Evolutionary conservation across 2,329 filamentous ascomycete genomes (phyloP), one percentile per base, ranked within the genome.

Genomic region (Raffaelea ambrosiae): DNA sequence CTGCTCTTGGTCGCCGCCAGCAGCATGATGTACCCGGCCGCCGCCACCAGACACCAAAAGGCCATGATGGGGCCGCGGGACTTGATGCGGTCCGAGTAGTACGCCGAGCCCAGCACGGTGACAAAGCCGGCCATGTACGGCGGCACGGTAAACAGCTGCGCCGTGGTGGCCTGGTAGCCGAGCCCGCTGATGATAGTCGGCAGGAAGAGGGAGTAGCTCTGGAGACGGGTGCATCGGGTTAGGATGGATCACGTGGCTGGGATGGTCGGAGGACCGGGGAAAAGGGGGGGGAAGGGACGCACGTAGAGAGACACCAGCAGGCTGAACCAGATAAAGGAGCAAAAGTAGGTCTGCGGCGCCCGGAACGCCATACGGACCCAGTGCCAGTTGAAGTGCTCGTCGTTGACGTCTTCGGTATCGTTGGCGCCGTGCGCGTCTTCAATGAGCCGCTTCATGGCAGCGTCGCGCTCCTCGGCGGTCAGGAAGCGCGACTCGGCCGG

Each of bases 21-120:
- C 21, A 81, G 68, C 29, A 81, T 69, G 45, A 71, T 67, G 58
- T 78, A 81, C 10, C 77, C 78, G 22, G 73, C 59, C 1, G 70
- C 70, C 5, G 73, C 69, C 44, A 80, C 63, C 19, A 62, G 52
- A 43, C 71, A 69, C 8, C 76, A 76, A 3, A 62, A 54, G 10
- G 80, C 66, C 26, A 73, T 72, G 62, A 80, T n/a, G 8, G 41
- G 21, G 14, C 23, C 22, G 41, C 41, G 41, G 21, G 22, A 16
- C 14, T 29, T 23, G 10, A 43, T n/a, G 5, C 23, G 5, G 41
- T 43, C 41, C 21, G 41, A 43, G 21, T 20, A 21, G 14, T 8
- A 13, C 4, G 23, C 18, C 3, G 4, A 43, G 9, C 5, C 40
- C 13, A 66, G 43, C 54, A 60, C 61, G 41, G 57, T 49, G 11